Evolutionary conservation across 139 green algal species (phyloP), one percentile per base, ranked within the genome.

Genomic region (Chlorella sorokiniana): DNA sequence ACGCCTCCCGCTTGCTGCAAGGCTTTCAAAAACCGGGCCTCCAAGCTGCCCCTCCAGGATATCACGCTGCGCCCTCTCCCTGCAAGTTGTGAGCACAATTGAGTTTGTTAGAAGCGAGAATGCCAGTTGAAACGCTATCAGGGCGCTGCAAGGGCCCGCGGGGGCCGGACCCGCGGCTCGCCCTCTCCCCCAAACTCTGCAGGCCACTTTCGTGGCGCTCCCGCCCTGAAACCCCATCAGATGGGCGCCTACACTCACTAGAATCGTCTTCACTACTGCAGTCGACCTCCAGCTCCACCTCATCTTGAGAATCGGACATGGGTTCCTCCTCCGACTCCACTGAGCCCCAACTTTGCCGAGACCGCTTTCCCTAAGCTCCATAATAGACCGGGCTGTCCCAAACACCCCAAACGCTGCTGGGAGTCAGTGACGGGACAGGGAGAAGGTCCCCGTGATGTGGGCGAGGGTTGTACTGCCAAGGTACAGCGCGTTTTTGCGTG

Each of bases 1-100:
- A 79, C 73, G 37, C 73, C 73, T 41, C 73, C 73, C 8, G 73
- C 73, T 54, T 79, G 73, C 52, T 69, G 37, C 35, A 79, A 38
- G 23, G 73, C 73, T 54, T 69, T 79, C 8, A 79, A 37, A 27
- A 79, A 79, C 7, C 73, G 73, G 8, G 73, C 51, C 73, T 79
- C 73, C 52, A 79, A 54, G n/a, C 48, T 61, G 6, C 73, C 73
- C 1, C 37, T 69, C 73, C 73, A 79, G 4, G 20, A 40, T 6
- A 79, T 68, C 2, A 54, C 37, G 4, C 4, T 25, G 5, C 54
- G 40, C 5, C 73, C 73, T 27, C 73, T 44, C 25, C 73, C 73
- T 79, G 73, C 73, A 69, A 8, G 11, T 40, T 65, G n/a, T n/a
- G 56, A 65, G 56, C 18, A 29, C 29, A n/a, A 33, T 22, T 29